These are phyloP conservation scores for Saposhnikovia divaricata DNA, from an alignment of 129 eudicot species.

Conservation along the genomic window DNA sequence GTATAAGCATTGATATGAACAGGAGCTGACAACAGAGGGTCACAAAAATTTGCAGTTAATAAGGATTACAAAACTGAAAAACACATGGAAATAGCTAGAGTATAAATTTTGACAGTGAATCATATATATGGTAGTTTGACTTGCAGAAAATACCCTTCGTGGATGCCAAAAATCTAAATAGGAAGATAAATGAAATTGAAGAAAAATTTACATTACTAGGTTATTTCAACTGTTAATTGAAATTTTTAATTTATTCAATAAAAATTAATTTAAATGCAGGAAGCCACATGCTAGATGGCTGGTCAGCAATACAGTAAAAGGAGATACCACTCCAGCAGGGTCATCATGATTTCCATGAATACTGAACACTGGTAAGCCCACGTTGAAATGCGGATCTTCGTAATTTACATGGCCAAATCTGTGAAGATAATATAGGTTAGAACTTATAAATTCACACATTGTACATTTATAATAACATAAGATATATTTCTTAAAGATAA, in stretches of 20 bases:
- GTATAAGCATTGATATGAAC: neutral
- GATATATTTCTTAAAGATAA: neutral
- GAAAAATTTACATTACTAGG: neutral
- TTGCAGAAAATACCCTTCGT: neutral
- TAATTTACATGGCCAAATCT: conserved; percentile 98
- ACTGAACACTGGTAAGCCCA: conserved; percentile 97
- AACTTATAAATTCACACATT: neutral
- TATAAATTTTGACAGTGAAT: neutral
- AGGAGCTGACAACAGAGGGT: neutral
- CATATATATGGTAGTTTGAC: neutral
- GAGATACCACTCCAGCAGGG: conserved; percentile 98
- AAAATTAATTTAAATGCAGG: neutral
- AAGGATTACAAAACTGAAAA: neutral
- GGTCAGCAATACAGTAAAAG: neutral
- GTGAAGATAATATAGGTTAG: conserved; percentile 16
- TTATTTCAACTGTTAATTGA: neutral
- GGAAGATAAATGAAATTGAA: neutral
- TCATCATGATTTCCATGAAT: conserved; percentile 99
- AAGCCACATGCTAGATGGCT: neutral
- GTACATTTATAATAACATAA: neutral
- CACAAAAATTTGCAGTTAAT: neutral
- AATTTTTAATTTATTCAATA: neutral
- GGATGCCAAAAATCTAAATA: neutral
- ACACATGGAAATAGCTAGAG: neutral
- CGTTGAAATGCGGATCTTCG: conserved; percentile 98